phyloP scores from a whole-genome alignment of 2,329 filamentous ascomycete species.

The Blastomyces emzantsi region DNA sequence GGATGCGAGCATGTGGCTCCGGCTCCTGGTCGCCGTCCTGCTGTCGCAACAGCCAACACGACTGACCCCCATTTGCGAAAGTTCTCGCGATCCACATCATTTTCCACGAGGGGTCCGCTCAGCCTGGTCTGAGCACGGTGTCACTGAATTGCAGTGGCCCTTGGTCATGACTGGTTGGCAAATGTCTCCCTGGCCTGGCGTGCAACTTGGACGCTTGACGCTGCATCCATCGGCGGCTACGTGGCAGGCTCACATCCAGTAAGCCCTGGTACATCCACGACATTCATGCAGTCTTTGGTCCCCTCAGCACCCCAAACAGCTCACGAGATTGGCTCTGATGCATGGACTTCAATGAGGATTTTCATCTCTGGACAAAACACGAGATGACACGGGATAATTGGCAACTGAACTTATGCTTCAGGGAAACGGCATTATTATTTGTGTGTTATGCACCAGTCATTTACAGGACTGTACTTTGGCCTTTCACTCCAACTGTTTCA shows the following conservation, averaged over 20 bases:
- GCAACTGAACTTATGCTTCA: background rate
- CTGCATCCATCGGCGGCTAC: background rate
- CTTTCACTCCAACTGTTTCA: background rate
- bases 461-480: background rate
- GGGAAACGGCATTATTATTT: background rate
- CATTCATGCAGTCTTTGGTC: background rate
- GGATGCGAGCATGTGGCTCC: too few relatives aligned
- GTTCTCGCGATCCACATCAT: too few relatives aligned
- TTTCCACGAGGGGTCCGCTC: too few relatives aligned
- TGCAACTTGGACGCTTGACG: background rate
- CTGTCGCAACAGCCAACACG: too few relatives aligned
- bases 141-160: background rate
- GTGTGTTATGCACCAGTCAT: background rate
- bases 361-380: background rate
- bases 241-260: conserved; percentile 8
- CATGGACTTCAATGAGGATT: background rate
- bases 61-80: too few relatives aligned
- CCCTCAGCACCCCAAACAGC: background rate
- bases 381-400: background rate
- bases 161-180: conserved; percentile 1
- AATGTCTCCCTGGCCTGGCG: background rate
- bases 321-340: background rate
- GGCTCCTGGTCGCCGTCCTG: too few relatives aligned
- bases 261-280: background rate
- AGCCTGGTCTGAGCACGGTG: background rate